Evolutionary conservation across 441 rosid species (phyloP), one percentile per base, ranked within the genome.

Genomic region (Gossypium lobatum): DNA sequence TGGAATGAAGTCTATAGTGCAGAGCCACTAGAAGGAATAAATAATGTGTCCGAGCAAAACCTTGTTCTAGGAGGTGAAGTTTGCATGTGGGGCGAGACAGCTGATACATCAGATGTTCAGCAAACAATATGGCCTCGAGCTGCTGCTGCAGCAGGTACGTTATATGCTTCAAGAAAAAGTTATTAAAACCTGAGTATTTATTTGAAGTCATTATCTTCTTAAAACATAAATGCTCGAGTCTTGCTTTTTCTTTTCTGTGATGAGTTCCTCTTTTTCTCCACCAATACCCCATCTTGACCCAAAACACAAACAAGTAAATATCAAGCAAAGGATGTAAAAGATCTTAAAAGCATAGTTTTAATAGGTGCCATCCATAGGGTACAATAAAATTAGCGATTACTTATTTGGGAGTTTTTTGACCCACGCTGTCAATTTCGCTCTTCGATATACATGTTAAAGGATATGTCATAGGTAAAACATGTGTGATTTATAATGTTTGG

Each of bases 91-190:
- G 91, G 81, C 11, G 98, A 95, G 85, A 88, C 88, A 69, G 89
- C 91, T 57, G 98, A 95, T 77, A 64, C 97, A 21, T 95, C 98
- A 7, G 85, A 80, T 77, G 85, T 95, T 75, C 96, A 88, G 81
- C 97, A 91, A 77, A 93, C 98, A 5, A 90, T 95, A 81, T 95
- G 99, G 99, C 99, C 98, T 53, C 94, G 95, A 18, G 96, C 99
- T 68, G 96, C 99, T 1, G 99, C 97, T 68, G 71, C 71, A 0
- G 97, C 99, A 77, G 98, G 98, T 89, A 79, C 31, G 76, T 28
- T 84, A 87, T 80, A 72, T 61, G 70, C 53, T 45, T 63, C 46
- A 23, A 26, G 34, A 21, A 31, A 42, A 45, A 59, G 39, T 25
- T 21, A 23, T 10, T 58, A 23, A 21, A 21, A 11, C 62, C 3